Base-by-base conservation (phyloP, 2,329 filamentous ascomycete genomes). In the Lomentospora prolificans region DNA sequence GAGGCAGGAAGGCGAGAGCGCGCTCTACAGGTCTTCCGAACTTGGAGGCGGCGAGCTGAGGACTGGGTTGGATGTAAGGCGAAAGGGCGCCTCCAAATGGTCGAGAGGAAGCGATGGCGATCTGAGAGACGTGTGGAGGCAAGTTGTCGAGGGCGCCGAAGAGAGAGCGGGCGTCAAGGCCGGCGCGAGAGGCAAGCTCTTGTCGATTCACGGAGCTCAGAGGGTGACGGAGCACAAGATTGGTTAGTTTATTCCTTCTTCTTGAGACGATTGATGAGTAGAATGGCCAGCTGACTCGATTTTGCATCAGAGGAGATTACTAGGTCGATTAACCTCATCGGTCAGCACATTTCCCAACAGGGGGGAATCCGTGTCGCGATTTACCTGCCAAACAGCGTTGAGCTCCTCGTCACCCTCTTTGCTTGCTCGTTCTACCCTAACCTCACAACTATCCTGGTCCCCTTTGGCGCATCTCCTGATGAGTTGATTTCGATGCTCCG, bases 381-480 rank as follows among this genome's bases (percentile, higher is more conserved):
- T 60, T 96, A 95, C 69, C 78, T 97, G 57, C 90, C 91, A 46
- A 96, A 99, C 75, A 96, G 90, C 50, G 78, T 95, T 64, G 94
- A 99, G 71, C 83, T 95, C 59, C 75, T 99, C 52, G 80, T 82
- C 31, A 79, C 87, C 6, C 74, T 97, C 19, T 95, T 99, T 64
- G 90, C 91, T 57, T 91, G 88, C 68, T 84, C 89, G 60, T 97
- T 96, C 73, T 92, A 95, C 70, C 66, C 71, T 14, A 87, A 87
- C 64, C 78, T 95, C 63, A 90, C 86, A 9, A 84, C 87, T n/a
- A 81, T 96, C 51, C 75, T 97, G 55, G 75, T 99, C 39, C 92
- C 94, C 0, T 95, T 90, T 67, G 85, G 91, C 64, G 80, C 91
- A 60, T 73, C 86, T 3, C 80, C 87, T 44, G 77, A 86, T 31